Evolutionary conservation across 179 eudicot genomes (phyloP).

Genomic region (Sideroxylon spinosum): DNA sequence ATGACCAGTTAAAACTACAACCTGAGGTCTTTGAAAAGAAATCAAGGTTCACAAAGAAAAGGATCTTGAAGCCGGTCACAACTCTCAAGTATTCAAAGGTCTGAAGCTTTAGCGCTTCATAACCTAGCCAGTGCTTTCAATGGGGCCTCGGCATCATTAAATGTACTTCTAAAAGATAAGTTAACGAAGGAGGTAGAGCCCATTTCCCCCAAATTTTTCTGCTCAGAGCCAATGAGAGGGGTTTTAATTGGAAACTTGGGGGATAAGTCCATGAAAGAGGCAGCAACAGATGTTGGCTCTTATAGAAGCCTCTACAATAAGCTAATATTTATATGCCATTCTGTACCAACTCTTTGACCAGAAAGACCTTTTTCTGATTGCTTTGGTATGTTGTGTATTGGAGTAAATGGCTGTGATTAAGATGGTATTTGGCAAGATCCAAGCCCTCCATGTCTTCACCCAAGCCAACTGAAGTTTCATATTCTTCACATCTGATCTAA

Average conservation of each 20-base stretch:
- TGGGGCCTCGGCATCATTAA: constrained; percentile 23
- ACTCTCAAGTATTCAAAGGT: constrained; percentile 21
- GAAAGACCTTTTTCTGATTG: no score
- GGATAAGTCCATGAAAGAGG: constrained; percentile 39
- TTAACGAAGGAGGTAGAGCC: constrained; percentile 50
- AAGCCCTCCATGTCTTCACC: no score
- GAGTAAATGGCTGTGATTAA: no score
- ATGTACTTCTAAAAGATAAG: constrained; percentile 72
- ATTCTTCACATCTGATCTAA: no score
- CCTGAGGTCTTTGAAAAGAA: constrained; percentile 42
- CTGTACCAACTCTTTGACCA: no score
- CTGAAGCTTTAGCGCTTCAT: constrained; percentile 13
- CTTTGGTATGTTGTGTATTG: no score
- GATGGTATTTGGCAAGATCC: no score
- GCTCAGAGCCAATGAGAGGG: constrained; percentile 56
- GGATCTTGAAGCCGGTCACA: constrained; percentile 22
- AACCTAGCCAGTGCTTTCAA: no score
- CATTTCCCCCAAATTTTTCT: constrained; percentile 29
- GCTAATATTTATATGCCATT: no score
- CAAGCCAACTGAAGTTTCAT: no score
- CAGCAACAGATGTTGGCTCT: constrained; percentile 32
- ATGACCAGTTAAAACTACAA: constrained; percentile 27
- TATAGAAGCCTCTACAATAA: no score
- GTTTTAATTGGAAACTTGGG: constrained; percentile 44
- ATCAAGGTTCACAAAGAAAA: constrained; percentile 43